Conservation (phyloP, 805 yeast genomes). For the Debaryomyces prosopidis region DNA sequence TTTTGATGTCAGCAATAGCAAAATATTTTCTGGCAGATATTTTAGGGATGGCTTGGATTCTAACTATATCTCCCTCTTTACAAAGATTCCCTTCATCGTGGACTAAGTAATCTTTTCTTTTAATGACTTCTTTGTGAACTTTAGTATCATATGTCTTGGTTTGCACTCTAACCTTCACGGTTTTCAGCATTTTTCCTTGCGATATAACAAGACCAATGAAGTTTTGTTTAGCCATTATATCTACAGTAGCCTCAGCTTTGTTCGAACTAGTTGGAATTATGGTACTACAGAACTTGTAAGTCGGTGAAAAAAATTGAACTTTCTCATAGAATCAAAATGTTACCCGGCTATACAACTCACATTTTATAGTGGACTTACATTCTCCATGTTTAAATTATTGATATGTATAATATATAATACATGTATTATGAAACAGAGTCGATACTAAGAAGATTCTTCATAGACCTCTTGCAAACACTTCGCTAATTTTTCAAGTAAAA, state of each 20-base stretch:
- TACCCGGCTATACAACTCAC: background rate
- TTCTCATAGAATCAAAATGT: background rate
- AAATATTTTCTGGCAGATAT: slow-evolving; percentile 78
- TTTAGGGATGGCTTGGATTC: slow-evolving; percentile 89
- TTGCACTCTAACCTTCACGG: slow-evolving; percentile 89
- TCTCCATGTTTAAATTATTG: too few species aligned
- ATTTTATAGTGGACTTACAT: too few species aligned
- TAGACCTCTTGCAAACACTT: slow-evolving; percentile 20
- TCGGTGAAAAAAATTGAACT: background rate
- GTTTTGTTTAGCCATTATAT: slow-evolving; percentile 80
- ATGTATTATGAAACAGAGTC: too few species aligned
- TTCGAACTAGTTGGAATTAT: too few species aligned
- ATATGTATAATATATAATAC: too few species aligned
- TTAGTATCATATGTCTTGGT: slow-evolving; percentile 69
- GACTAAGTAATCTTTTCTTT: slow-evolving; percentile 80
- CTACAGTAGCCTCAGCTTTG: background rate
- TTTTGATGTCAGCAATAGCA: slow-evolving; percentile 89
- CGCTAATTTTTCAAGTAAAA: slow-evolving; percentile 51
- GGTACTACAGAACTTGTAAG: background rate
- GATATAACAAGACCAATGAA: slow-evolving; percentile 91
- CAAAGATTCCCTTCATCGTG: slow-evolving; percentile 93
- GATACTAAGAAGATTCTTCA: background rate
- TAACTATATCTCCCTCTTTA: slow-evolving; percentile 92
- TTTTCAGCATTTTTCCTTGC: slow-evolving; percentile 94
- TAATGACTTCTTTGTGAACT: slow-evolving; percentile 73